Base-by-base conservation (phyloP, 164 flowering plant species). In the grape (Vitis vinifera) region DNA sequence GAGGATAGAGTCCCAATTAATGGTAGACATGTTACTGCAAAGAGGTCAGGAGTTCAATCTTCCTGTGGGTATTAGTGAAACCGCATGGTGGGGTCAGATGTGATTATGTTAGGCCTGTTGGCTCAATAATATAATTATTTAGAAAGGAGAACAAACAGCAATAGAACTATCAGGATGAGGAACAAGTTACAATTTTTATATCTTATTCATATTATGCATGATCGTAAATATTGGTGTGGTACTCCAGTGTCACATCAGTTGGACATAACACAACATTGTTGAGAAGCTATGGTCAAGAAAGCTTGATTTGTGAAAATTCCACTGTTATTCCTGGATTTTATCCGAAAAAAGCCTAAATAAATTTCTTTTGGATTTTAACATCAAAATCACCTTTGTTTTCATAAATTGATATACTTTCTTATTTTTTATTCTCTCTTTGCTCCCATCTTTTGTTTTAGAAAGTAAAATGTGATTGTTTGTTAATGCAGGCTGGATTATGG, bases 401-500 rank as follows among this genome's bases (percentile, higher is more conserved):
- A 23, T 23, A 23, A 23, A 0, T 29, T 2, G 16, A 47, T n/a
- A 3, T 63, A 30, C 50, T 31, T 37, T 6, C 17, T 9, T 14
- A 31, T 31, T 61, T 6, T 31, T 61, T 14, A 6, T 11, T 23
- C 13, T 31, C 15, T 61, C 50, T 14, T n/a, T 16, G 16, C 19
- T 57, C 0, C 59, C 16, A 6, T 16, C 15, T 17, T 16, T 57
- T 6, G 17, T 57, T 57, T 17, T 17, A 10, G 62, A 13, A 31
- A 61, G 11, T 29, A 50, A 12, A 14, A n/a, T 63, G 29, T 50
- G 0, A 17, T 6, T 56, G 67, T 53, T 6, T 56, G 67, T 53
- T 55, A 30, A 72, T 75, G 75, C 87, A 84, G 90, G 83, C 55
- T 29, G 90, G 87, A 65, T 59, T 79, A 62, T 23, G 64, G 75